Evolutionary conservation across 257 asterid species (phyloP).

Genomic region (Jacaranda mimosifolia): DNA sequence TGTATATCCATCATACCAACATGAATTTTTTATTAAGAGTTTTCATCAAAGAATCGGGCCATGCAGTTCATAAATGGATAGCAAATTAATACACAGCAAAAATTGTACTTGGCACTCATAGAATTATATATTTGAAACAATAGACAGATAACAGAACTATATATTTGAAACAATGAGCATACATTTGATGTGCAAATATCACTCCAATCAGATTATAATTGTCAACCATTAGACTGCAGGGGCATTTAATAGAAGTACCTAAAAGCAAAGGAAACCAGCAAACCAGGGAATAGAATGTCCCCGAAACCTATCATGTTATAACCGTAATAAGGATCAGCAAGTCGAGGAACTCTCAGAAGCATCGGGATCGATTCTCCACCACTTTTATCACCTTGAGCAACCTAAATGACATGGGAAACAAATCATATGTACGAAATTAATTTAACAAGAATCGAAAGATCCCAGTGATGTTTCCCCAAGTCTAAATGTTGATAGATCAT

Average conservation of each 20-base stretch:
- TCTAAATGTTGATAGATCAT: slow-evolving; percentile 14
- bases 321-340: slow-evolving; percentile 91
- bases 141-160: too few relatives aligned
- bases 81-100: not conserved
- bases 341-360: slow-evolving; percentile 95
- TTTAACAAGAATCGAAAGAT: slow-evolving; percentile 22
- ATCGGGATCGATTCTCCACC: slow-evolving; percentile 99
- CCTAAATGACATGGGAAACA: slow-evolving; percentile 55
- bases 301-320: slow-evolving; percentile 98
- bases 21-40: not conserved
- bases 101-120: not conserved
- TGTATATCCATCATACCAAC: not conserved
- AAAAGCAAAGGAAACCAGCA: slow-evolving; percentile 81
- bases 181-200: slow-evolving; percentile 1
- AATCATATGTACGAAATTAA: not conserved
- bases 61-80: slow-evolving; percentile 1
- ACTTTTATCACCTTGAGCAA: slow-evolving; percentile 86
- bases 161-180: slow-evolving; percentile 11
- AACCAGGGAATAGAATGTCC: slow-evolving; percentile 92
- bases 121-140: slow-evolving; percentile 10
- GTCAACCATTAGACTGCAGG: slow-evolving; percentile 15
- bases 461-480: slow-evolving; percentile 3
- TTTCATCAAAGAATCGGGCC: not conserved
- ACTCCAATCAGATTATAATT: slow-evolving; percentile 8
- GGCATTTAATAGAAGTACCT: slow-evolving; percentile 58